Conservation (phyloP, 495 filamentous ascomycete genomes). For the Neurospora sp. region DNA sequence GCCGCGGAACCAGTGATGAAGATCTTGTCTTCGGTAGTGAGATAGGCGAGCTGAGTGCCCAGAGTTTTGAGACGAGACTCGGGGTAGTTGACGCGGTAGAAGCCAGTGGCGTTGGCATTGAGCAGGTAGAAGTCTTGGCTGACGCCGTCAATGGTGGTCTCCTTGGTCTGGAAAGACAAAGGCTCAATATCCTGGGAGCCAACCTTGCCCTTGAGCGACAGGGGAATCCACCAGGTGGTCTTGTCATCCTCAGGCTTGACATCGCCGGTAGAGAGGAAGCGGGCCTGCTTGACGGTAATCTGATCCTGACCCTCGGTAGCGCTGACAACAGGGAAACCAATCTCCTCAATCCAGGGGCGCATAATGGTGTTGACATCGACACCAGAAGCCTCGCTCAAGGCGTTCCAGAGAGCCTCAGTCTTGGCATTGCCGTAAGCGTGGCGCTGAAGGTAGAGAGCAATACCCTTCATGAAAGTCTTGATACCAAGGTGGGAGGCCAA, state of each 20-base stretch:
- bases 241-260: conserved; percentile 73
- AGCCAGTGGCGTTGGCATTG: conserved; percentile 78
- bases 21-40: conserved; percentile 83
- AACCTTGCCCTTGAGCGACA: conserved; percentile 59
- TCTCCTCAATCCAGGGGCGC: conserved; percentile 86
- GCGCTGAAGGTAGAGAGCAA: conserved; percentile 76
- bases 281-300: conserved; percentile 69
- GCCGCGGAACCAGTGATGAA: conserved; percentile 85
- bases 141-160: conserved; percentile 61
- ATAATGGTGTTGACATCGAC: conserved; percentile 79
- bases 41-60: conserved; percentile 56
- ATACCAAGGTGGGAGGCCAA: conserved; percentile 75
- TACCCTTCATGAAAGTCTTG: conserved; percentile 78
- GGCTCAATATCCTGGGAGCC: conserved; percentile 37
- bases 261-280: conserved; percentile 86
- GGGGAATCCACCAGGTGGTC: conserved; percentile 93
- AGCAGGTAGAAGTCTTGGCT: conserved; percentile 84
- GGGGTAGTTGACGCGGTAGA: conserved; percentile 90
- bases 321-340: conserved; percentile 86
- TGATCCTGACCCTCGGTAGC: conserved; percentile 65
- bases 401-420: conserved; percentile 84
- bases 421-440: conserved; percentile 92
- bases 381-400: conserved; percentile 82
- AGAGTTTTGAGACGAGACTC: conserved; percentile 68
- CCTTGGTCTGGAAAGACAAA: conserved; percentile 62